phyloP scores from a whole-genome alignment of 768 basidiomycete species.

The Mrakia gelida region DNA sequence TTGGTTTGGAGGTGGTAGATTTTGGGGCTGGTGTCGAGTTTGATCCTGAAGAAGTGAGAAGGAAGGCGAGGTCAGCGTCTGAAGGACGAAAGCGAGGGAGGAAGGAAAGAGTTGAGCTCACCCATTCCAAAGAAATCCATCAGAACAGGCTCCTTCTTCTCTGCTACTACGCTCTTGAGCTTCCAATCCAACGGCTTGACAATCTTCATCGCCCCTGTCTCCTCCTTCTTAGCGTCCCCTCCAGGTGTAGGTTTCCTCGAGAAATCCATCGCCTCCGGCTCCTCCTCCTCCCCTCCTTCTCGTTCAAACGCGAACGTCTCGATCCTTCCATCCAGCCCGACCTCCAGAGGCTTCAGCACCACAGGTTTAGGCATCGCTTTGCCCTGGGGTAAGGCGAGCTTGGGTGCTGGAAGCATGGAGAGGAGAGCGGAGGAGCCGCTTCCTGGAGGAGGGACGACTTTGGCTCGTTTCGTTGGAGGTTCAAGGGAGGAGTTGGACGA shows the following conservation, averaged over 20 bases:
- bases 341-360: conserved; percentile 19
- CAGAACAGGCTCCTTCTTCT: conserved; percentile 10
- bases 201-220: conserved; percentile 2
- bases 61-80: background rate
- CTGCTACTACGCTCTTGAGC: conserved; percentile 14
- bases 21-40: background rate
- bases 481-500: background rate
- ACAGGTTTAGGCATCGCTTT: conserved; percentile 30
- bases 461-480: conserved; percentile 26
- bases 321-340: conserved; percentile 28
- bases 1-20: background rate
- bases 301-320: conserved; percentile 19
- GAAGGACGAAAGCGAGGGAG: background rate
- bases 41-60: background rate
- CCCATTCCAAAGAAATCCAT: conserved; percentile 34
- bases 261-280: conserved; percentile 29
- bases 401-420: conserved; percentile 33
- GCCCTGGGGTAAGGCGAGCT: conserved; percentile 16
- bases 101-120: background rate
- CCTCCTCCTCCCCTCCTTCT: conserved; percentile 11
- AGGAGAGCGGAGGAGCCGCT: conserved; percentile 27
- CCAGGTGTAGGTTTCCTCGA: background rate
- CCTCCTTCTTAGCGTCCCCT: background rate
- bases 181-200: conserved; percentile 26
- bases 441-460: conserved; percentile 7